These are phyloP conservation scores for Saturnispora halmiae DNA, from an alignment of 805 yeast species.

Conservation along the genomic window DNA sequence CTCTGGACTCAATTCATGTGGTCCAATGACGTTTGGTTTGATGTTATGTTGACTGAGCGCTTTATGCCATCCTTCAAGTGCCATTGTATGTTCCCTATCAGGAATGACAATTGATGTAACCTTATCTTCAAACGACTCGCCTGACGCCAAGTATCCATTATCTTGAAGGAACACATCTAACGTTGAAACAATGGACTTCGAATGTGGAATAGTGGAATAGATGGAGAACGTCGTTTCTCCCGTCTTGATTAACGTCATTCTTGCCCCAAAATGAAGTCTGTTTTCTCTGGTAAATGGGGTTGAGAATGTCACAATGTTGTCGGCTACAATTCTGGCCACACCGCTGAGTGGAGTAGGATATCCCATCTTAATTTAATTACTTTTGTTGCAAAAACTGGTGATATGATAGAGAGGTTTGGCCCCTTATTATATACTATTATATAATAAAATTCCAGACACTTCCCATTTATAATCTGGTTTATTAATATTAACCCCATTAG, in stretches of 20 bases:
- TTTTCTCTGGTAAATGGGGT: slow-evolving; percentile 26
- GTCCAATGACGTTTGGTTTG: slow-evolving; percentile 1
- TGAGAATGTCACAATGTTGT: slow-evolving; percentile 29
- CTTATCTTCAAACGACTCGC: slow-evolving; percentile 28
- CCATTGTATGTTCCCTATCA: slow-evolving; percentile 54
- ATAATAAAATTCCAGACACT: no score
- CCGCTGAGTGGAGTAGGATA: slow-evolving; percentile 34
- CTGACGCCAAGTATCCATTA: slow-evolving; percentile 24
- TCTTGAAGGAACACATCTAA: slow-evolving; percentile 24
- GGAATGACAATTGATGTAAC: slow-evolving; percentile 50
- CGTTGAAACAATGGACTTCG: slow-evolving; percentile 35
- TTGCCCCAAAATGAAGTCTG: slow-evolving; percentile 29
- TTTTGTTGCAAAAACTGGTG: background rate
- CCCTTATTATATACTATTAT: no score
- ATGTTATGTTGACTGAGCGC: slow-evolving; percentile 1
- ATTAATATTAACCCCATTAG: no score
- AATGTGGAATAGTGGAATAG: slow-evolving; percentile 54
- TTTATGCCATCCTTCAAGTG: slow-evolving; percentile 5
- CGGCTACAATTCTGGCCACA: slow-evolving; percentile 29
- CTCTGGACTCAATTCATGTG: background rate
- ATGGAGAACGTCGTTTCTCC: slow-evolving; percentile 31
- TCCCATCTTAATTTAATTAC: slow-evolving; percentile 27
- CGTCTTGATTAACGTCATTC: slow-evolving; percentile 31
- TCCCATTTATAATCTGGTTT: no score
- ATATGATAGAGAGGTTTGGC: no score